These are phyloP conservation scores for Serendipita sp. DNA, from an alignment of 768 basidiomycete species.

Conservation along the genomic window DNA sequence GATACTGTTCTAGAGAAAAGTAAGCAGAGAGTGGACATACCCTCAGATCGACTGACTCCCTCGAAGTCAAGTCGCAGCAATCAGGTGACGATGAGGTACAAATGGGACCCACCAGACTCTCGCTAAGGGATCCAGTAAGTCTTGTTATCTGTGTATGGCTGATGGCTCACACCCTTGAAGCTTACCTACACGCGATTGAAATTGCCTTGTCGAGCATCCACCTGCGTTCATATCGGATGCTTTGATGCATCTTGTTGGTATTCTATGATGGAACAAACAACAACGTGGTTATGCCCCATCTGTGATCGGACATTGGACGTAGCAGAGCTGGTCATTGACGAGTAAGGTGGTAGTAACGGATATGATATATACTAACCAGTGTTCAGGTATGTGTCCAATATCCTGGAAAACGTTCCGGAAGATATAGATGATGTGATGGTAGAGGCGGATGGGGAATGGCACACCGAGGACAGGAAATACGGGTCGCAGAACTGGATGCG, in stretches of 20 bases:
- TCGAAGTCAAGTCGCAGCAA: conserved; percentile 35
- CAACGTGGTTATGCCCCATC: conserved; percentile 89
- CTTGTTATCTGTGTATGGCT: neutral
- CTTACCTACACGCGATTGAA: conserved; percentile 75
- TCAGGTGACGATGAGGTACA: conserved; percentile 83
- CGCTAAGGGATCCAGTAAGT: conserved; percentile 84
- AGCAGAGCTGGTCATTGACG: conserved; percentile 81
- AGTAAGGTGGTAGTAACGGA: conserved; percentile 33
- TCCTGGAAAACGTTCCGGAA: conserved; percentile 61
- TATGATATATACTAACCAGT: neutral
- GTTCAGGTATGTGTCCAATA: conserved; percentile 70
- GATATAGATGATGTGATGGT: conserved; percentile 82
- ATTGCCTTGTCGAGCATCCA: conserved; percentile 71
- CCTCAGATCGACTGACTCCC: neutral
- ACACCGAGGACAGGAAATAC: conserved; percentile 74
- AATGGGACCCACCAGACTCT: conserved; percentile 78
- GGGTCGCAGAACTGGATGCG: conserved; percentile 55
- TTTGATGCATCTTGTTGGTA: conserved; percentile 94
- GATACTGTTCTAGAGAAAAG: conserved; percentile 52
- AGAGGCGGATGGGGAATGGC: conserved; percentile 93
- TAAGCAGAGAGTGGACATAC: conserved; percentile 24
- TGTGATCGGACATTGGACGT: conserved; percentile 67
- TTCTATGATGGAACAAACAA: conserved; percentile 89
- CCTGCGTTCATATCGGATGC: conserved; percentile 83
- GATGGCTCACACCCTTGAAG: conserved; percentile 20